These are phyloP conservation scores for Papiliotrema terrestris DNA, from an alignment of 1,284 basidiomycete genomes.

Conservation along the genomic window DNA sequence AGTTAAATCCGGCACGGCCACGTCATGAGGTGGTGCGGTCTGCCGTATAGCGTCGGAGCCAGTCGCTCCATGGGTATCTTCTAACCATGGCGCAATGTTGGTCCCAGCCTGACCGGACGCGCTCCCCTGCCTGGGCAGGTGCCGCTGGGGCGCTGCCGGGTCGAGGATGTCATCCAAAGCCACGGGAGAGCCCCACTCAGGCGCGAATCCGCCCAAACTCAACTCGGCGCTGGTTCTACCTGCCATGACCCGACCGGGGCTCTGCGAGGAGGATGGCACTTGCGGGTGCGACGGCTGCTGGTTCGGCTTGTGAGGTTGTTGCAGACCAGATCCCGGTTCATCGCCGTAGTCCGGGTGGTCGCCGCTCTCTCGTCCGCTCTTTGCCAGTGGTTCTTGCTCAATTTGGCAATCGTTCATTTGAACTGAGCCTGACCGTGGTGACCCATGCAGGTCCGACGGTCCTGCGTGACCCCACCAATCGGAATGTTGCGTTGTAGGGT, in stretches of 20 bases:
- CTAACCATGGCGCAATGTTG: conserved; percentile 47
- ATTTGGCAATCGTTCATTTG: too few relatives aligned
- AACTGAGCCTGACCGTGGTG: too few relatives aligned
- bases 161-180: conserved; percentile 42
- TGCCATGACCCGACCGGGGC: not conserved
- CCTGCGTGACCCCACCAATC: too few relatives aligned
- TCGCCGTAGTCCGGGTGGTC: too few relatives aligned
- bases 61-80: conserved; percentile 19
- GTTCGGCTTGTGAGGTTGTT: too few relatives aligned
- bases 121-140: conserved; percentile 11
- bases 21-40: not conserved
- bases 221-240: not conserved
- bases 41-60: not conserved
- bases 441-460: too few relatives aligned
- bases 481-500: too few relatives aligned
- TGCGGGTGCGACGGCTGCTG: not conserved
- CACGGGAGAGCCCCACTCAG: conserved; percentile 12
- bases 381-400: too few relatives aligned
- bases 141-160: conserved; percentile 15
- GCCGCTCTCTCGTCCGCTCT: too few relatives aligned
- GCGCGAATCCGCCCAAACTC: not conserved
- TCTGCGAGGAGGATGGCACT: conserved; percentile 5
- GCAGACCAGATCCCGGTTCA: too few relatives aligned
- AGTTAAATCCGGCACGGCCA: not conserved
- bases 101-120: conserved; percentile 22